phyloP scores from a whole-genome alignment of 495 filamentous ascomycete species.

The Acidiella bohemica region DNA sequence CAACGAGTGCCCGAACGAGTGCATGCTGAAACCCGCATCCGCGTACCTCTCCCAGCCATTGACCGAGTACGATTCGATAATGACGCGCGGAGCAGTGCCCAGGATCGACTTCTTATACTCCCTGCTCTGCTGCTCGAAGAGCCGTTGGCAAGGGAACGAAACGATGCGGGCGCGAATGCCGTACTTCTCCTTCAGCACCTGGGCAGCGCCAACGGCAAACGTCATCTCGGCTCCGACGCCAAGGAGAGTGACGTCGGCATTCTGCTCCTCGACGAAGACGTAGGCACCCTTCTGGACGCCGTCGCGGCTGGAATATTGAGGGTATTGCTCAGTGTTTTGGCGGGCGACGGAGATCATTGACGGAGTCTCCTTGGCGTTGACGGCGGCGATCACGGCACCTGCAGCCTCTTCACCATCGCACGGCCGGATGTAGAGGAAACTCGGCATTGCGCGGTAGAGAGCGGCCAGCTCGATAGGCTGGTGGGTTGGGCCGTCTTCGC shows the following conservation, averaged over 20 bases:
- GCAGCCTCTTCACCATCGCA: slow-evolving; percentile 43
- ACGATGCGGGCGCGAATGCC: slow-evolving; percentile 37
- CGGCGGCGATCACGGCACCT: slow-evolving; percentile 40
- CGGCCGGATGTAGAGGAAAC: slow-evolving; percentile 45
- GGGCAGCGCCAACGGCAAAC: slow-evolving; percentile 33
- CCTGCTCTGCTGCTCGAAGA: slow-evolving; percentile 39
- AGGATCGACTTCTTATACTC: slow-evolving; percentile 37
- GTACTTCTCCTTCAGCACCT: slow-evolving; percentile 22
- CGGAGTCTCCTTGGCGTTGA: slow-evolving; percentile 33
- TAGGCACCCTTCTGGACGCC: slow-evolving; percentile 35
- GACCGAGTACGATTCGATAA: slow-evolving; percentile 42
- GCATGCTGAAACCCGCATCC: slow-evolving; percentile 38
- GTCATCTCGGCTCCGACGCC: slow-evolving; percentile 37
- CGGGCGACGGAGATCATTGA: slow-evolving; percentile 38
- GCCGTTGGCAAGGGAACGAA: slow-evolving; percentile 41
- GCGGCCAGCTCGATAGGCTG: slow-evolving; percentile 46
- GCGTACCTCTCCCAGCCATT: slow-evolving; percentile 50
- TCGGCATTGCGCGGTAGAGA: slow-evolving; percentile 48
- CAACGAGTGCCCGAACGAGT: slow-evolving; percentile 37
- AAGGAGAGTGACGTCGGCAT: slow-evolving; percentile 36
- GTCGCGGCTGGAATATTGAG: slow-evolving; percentile 30
- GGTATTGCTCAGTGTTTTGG: slow-evolving; percentile 34
- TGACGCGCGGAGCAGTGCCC: slow-evolving; percentile 34
- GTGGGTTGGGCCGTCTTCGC: slow-evolving; percentile 49
- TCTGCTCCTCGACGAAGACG: slow-evolving; percentile 33